phyloP scores from a whole-genome alignment of 805 yeast genomes.

The Hanseniaspora vineae region DNA sequence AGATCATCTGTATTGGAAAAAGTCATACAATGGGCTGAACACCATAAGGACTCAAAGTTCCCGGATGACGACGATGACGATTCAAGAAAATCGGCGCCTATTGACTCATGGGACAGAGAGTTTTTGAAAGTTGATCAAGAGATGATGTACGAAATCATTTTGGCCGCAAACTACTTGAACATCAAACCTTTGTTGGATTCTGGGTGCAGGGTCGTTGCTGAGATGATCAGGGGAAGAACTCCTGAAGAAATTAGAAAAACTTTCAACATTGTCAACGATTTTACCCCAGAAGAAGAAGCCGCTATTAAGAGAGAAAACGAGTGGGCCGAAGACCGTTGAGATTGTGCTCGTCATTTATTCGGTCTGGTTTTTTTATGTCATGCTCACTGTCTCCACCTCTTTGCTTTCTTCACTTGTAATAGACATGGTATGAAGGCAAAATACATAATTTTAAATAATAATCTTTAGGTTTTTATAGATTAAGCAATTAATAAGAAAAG shows the following conservation, averaged over 20 bases:
- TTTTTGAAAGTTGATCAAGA: slow-evolving; percentile 89
- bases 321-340: slow-evolving; percentile 61
- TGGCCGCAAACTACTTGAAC: slow-evolving; percentile 71
- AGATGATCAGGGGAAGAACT: slow-evolving; percentile 68
- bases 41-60: slow-evolving; percentile 70
- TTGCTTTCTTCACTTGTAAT: too few relatives aligned
- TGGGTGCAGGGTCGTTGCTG: slow-evolving; percentile 73
- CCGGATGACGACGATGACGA: slow-evolving; percentile 79
- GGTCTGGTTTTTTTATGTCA: too few relatives aligned
- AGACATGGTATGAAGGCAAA: too few relatives aligned
- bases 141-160: slow-evolving; percentile 67
- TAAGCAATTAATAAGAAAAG: too few relatives aligned
- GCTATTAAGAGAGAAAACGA: slow-evolving; percentile 80
- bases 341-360: too few relatives aligned
- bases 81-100: slow-evolving; percentile 77
- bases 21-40: slow-evolving; percentile 94
- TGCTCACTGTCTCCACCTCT: too few relatives aligned
- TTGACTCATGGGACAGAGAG: slow-evolving; percentile 91
- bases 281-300: slow-evolving; percentile 79
- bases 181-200: slow-evolving; percentile 64
- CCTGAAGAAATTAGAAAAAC: slow-evolving; percentile 74
- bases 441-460: too few relatives aligned
- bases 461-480: too few relatives aligned
- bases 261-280: slow-evolving; percentile 70
- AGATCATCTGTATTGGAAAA: slow-evolving; percentile 76